Base-by-base conservation (phyloP, 2,329 filamentous ascomycete genomes). In the Canariomyces notabilis region DNA sequence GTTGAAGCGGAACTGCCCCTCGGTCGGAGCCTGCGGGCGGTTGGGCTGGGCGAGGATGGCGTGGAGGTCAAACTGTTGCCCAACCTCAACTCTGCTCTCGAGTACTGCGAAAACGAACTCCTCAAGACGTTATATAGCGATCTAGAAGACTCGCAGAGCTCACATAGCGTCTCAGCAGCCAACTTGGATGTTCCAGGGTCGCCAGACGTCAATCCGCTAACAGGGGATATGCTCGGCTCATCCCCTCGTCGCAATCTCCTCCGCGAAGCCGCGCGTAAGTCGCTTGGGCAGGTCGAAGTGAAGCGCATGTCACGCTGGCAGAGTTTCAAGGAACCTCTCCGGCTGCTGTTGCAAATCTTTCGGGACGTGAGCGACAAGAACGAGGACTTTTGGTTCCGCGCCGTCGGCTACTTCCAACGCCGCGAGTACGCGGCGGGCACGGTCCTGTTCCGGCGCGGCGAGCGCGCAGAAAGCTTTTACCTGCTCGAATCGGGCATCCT, bases 301-400 rank as follows among this genome's bases (percentile, higher is more conserved):
- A 68, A 76, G 40, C 71, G 76, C 5, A 71, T 78, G 16, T 74
- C 78, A 2, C 85, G 82, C 60, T 97, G 90, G 86, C 82, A 85
- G 59, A 81, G 82, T 56, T 94, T 96, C 64, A 87, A 87, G 55
- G 89, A 96, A 62, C 93, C 93, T 0, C 78, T 97, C 6, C 86
- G 88, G 1, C 80, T 98, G 37, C 88, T 98, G 65, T 76, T 98
- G 19, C 91, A 96, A 63, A 88, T 93, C n/a, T 97, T 98, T 69
- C 85, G 93, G 61, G 87, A 89, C 36, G 72, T 96, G 11, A 94
- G 87, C 42, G 73, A 81, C 42, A 82, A 87, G 64, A 93, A 91
- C 60, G 89, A 95, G 64, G 90, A 96, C 65, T 97, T 97, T 63
- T 98, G 93, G 93, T 91, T 90, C 66, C 80, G 80, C 1, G 83